Evolutionary conservation across 768 basidiomycete species (phyloP).

Genomic region (Agaricus sinodeliciosus): DNA sequence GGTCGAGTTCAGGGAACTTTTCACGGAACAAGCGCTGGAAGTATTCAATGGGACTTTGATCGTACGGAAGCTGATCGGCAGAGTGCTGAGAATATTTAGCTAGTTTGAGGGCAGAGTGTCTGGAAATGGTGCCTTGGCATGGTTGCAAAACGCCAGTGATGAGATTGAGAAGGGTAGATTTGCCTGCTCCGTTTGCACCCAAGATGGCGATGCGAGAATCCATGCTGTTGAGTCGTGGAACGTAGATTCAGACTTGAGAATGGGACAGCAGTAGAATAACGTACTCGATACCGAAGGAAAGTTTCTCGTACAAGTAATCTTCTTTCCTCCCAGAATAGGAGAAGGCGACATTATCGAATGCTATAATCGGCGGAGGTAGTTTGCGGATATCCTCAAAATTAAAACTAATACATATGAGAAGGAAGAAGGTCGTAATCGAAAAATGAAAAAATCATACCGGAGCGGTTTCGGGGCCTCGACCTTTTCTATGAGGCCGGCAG

Average conservation of each 20-base stretch:
- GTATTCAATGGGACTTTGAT: slow-evolving; percentile 87
- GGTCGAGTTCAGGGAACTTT: slow-evolving; percentile 93
- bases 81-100: slow-evolving; percentile 99
- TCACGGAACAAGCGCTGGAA: slow-evolving; percentile 73
- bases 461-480: slow-evolving; percentile 69
- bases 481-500: slow-evolving; percentile 93
- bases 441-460: slow-evolving; percentile 24
- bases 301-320: slow-evolving; percentile 81
- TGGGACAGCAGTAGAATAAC: slow-evolving; percentile 14
- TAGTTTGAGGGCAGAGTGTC: slow-evolving; percentile 86
- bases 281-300: slow-evolving; percentile 98
- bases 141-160: slow-evolving; percentile 83
- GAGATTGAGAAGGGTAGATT: slow-evolving; percentile 47
- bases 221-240: slow-evolving; percentile 52
- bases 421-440: background rate
- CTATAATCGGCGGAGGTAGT: slow-evolving; percentile 95
- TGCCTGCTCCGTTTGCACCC: slow-evolving; percentile 91
- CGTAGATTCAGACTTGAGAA: background rate
- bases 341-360: slow-evolving; percentile 93
- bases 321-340: slow-evolving; percentile 86
- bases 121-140: slow-evolving; percentile 78
- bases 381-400: slow-evolving; percentile 94
- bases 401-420: slow-evolving; percentile 39
- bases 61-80: slow-evolving; percentile 96
- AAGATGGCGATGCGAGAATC: slow-evolving; percentile 92